phyloP scores from a whole-genome alignment of 1,139 yeast genomes.

The Suhomyces coccinellae region DNA sequence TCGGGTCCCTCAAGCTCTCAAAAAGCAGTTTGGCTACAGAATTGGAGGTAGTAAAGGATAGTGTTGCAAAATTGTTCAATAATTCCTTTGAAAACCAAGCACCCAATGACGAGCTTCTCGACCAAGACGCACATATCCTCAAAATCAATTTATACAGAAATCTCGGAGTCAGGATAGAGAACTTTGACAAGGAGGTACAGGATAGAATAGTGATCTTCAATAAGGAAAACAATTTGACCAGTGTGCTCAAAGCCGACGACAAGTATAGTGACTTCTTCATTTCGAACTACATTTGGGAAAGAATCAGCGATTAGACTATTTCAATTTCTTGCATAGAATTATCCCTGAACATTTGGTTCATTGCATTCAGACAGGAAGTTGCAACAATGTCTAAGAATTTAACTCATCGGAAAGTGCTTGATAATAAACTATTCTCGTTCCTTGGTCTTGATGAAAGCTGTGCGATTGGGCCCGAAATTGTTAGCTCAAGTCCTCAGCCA shows the following conservation, averaged over 20 bases:
- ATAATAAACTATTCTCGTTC: no score
- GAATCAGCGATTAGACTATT: slow-evolving; percentile 17
- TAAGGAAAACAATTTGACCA: slow-evolving; percentile 47
- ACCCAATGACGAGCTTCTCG: slow-evolving; percentile 23
- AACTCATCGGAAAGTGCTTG: no score
- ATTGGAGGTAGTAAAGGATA: slow-evolving; percentile 23
- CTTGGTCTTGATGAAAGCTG: no score
- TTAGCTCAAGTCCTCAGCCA: no score
- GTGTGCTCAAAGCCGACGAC: slow-evolving; percentile 56
- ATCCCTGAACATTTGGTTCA: no score
- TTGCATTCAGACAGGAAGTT: no score
- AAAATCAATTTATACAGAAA: slow-evolving; percentile 47
- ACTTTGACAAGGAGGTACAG: slow-evolving; percentile 11
- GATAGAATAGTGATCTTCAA: slow-evolving; percentile 53
- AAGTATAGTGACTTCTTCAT: slow-evolving; percentile 63
- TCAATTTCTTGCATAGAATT: neutral
- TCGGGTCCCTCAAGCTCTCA: slow-evolving; percentile 48
- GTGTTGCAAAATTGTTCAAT: slow-evolving; percentile 26
- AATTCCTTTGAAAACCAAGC: slow-evolving; percentile 11
- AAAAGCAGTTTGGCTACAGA: slow-evolving; percentile 41
- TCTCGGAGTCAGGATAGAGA: slow-evolving; percentile 44
- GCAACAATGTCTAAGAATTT: no score
- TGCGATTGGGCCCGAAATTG: no score
- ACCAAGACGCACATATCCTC: slow-evolving; percentile 38
- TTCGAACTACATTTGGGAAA: slow-evolving; percentile 73